Conservation (phyloP, 495 filamentous ascomycete species). For the Penicillium dipodomyicola region DNA sequence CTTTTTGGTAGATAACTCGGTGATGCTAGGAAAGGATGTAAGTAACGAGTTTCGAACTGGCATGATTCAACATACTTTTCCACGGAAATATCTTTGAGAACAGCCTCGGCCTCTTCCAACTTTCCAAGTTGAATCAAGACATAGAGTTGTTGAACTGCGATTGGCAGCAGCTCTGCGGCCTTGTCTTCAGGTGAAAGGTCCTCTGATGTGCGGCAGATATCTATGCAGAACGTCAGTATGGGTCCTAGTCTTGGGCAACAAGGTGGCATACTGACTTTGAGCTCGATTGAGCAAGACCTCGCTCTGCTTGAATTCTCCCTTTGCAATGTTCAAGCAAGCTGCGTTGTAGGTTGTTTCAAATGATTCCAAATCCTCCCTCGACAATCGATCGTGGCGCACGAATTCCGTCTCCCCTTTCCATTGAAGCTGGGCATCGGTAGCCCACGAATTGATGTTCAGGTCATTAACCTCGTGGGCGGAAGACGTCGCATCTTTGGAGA, state of each 20-base stretch:
- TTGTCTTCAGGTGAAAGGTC: slow-evolving; percentile 83
- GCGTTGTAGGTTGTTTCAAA: slow-evolving; percentile 95
- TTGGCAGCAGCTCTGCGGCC: slow-evolving; percentile 76
- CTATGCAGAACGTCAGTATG: slow-evolving; percentile 34
- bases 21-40: slow-evolving; percentile 53
- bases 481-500: slow-evolving; percentile 48
- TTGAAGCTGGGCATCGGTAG: slow-evolving; percentile 80
- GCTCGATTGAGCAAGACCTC: slow-evolving; percentile 80
- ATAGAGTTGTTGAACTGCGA: slow-evolving; percentile 83
- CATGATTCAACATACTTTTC: slow-evolving; percentile 52
- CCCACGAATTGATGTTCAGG: slow-evolving; percentile 77
- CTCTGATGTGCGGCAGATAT: slow-evolving; percentile 79
- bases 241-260: not conserved
- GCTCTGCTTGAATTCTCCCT: slow-evolving; percentile 70
- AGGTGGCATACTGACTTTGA: slow-evolving; percentile 46
- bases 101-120: slow-evolving; percentile 64
- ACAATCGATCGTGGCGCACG: slow-evolving; percentile 54
- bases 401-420: slow-evolving; percentile 66
- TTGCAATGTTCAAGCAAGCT: slow-evolving; percentile 80
- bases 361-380: slow-evolving; percentile 75
- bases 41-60: slow-evolving; percentile 11
- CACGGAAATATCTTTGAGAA: slow-evolving; percentile 63
- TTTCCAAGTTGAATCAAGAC: slow-evolving; percentile 71
- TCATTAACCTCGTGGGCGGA: slow-evolving; percentile 75
- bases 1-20: slow-evolving; percentile 71